phyloP scores from a whole-genome alignment of 176 grass and related monocot genomes.

The Elymus sibiricus region DNA sequence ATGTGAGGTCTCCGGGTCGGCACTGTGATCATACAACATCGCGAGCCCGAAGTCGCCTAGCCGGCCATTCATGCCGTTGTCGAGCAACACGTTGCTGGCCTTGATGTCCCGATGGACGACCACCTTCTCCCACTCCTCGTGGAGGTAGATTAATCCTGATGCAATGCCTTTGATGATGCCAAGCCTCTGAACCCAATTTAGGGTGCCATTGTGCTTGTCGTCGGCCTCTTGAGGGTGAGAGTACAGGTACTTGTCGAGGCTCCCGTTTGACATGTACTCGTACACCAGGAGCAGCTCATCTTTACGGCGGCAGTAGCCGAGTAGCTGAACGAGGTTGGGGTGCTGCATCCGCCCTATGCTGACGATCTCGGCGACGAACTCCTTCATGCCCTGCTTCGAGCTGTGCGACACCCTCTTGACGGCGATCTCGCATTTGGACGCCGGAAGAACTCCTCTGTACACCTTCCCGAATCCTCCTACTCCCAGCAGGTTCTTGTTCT shows the following conservation, averaged over 20 bases:
- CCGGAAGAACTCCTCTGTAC: not conserved
- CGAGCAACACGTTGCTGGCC: constrained; percentile 55
- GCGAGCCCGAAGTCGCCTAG: constrained; percentile 50
- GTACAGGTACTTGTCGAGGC: not conserved
- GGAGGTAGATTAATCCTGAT: not conserved
- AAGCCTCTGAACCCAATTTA: not conserved
- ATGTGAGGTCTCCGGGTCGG: not conserved
- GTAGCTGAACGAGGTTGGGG: not conserved
- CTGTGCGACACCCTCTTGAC: not conserved
- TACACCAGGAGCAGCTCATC: not conserved
- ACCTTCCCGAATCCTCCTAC: not conserved
- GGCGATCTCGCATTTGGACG: not conserved
- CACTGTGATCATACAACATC: constrained; percentile 39
- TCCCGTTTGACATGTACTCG: not conserved
- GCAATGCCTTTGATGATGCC: not conserved
- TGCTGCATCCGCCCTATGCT: not conserved
- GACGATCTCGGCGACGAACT: not conserved
- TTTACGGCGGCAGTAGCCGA: not conserved
- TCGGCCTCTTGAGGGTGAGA: not conserved
- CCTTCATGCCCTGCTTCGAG: not conserved
- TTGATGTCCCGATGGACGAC: constrained; percentile 47
- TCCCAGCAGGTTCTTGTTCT: not conserved
- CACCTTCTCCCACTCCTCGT: not conserved
- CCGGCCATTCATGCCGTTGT: constrained; percentile 42
- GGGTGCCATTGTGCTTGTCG: not conserved